These are phyloP conservation scores for Crithidia brevicula DNA, from an alignment of 208 protist genomes.

Conservation along the genomic window DNA sequence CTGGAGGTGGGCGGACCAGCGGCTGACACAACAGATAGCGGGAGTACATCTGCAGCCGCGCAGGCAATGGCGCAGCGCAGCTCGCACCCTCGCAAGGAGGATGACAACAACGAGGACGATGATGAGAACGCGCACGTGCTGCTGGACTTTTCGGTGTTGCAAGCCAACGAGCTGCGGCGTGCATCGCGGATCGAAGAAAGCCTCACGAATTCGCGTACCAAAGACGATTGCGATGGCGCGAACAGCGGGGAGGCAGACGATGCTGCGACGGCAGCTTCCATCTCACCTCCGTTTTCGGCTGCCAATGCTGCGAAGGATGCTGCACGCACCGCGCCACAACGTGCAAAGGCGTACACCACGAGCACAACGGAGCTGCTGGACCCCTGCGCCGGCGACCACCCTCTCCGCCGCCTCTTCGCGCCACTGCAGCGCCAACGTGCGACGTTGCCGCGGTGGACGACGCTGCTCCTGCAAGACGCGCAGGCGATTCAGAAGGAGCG, in stretches of 20 bases:
- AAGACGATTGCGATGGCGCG: too few species aligned
- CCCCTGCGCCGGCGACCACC: constrained; percentile 47
- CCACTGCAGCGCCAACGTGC: constrained; percentile 50
- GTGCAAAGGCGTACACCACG: constrained; percentile 44
- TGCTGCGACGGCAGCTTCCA: background rate
- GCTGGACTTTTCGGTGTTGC: constrained; percentile 42
- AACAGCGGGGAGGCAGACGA: background rate
- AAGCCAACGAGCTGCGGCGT: background rate
- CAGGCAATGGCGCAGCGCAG: too few species aligned
- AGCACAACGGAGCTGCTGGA: constrained; percentile 57
- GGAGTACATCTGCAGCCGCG: too few species aligned
- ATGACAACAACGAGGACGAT: background rate
- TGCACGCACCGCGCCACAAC: background rate
- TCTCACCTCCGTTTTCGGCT: background rate
- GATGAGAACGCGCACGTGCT: constrained; percentile 17
- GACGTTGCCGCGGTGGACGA: constrained; percentile 53
- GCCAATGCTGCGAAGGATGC: background rate
- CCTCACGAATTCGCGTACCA: too few species aligned
- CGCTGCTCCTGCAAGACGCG: constrained; percentile 57
- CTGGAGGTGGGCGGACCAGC: constrained; percentile 36
- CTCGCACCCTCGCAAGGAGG: too few species aligned
- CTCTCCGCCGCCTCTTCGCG: constrained; percentile 72
- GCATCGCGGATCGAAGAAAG: too few species aligned
- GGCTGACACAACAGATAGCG: too few species aligned
- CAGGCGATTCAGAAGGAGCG: constrained; percentile 46